These are phyloP conservation scores for Auricularia cornea DNA, from an alignment of 768 basidiomycete species.

Conservation along the genomic window DNA sequence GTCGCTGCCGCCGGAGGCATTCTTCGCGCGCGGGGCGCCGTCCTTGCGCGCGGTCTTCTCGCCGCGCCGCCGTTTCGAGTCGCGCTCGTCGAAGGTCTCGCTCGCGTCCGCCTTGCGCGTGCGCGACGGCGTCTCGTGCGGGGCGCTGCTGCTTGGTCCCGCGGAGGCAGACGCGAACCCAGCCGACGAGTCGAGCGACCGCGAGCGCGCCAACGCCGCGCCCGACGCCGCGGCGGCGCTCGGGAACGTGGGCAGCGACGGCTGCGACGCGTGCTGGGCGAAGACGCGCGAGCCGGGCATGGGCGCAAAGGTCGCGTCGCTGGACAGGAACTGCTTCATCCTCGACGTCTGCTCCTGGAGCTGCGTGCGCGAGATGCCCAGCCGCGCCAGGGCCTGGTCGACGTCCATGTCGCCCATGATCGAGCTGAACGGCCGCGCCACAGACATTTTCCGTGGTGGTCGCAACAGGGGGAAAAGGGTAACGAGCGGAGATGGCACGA, in stretches of 20 bases:
- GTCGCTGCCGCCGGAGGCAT: neutral
- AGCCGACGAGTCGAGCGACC: neutral
- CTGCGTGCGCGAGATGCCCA: neutral
- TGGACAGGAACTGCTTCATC: neutral
- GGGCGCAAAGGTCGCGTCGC: neutral
- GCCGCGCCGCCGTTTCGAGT: neutral
- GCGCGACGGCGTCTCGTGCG: neutral
- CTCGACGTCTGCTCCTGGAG: neutral
- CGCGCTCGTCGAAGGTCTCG: neutral
- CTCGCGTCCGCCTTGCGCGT: neutral
- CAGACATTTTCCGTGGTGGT: neutral
- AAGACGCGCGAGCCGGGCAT: neutral
- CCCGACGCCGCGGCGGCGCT: neutral
- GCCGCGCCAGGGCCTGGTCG: neutral
- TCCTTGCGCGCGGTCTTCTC: neutral
- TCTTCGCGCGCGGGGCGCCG: neutral
- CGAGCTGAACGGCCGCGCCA: neutral
- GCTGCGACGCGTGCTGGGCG: neutral
- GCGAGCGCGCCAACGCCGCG: neutral
- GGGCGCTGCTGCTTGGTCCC: neutral
- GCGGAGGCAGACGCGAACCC: neutral
- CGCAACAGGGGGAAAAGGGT: neutral
- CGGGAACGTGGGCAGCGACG: neutral
- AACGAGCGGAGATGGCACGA: neutral
- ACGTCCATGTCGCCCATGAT: neutral